These are phyloP conservation scores for Rhodocollybia butyracea DNA, from an alignment of 768 basidiomycete genomes.

Conservation along the genomic window DNA sequence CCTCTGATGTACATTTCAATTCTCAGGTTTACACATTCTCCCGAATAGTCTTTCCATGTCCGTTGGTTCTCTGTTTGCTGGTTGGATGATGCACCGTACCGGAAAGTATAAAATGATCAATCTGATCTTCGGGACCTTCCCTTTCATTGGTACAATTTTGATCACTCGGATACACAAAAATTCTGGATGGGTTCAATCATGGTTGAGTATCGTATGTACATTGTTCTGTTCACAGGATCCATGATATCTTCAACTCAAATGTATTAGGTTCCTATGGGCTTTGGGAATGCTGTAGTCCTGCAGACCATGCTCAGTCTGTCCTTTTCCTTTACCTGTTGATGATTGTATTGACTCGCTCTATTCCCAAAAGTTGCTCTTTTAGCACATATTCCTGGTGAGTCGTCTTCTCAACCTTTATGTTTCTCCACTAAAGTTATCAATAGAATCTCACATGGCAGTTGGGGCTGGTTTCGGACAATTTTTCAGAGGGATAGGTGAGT, in stretches of 20 bases:
- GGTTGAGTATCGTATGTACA: conserved; percentile 56
- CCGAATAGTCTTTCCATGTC: conserved; percentile 63
- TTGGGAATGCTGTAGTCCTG: conserved; percentile 68
- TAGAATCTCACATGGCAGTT: conserved; percentile 60
- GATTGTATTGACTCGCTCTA: conserved; percentile 8
- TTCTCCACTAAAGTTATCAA: neutral
- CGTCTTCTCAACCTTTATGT: neutral
- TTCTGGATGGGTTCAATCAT: conserved; percentile 46
- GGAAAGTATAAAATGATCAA: conserved; percentile 63
- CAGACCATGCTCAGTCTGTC: conserved; percentile 65
- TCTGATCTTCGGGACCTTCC: conserved; percentile 58
- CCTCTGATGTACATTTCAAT: conserved; percentile 20
- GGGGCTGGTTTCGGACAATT: conserved; percentile 68
- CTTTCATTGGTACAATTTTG: conserved; percentile 51
- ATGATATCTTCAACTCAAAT: neutral
- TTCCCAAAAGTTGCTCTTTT: conserved; percentile 53
- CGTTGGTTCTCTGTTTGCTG: conserved; percentile 62
- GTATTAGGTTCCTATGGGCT: conserved; percentile 61
- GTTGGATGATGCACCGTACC: conserved; percentile 64
- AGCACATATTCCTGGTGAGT: conserved; percentile 57
- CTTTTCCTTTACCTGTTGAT: conserved; percentile 27
- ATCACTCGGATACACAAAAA: conserved; percentile 48
- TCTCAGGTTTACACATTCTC: conserved; percentile 52
- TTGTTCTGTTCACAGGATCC: no score
- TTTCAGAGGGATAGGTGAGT: conserved; percentile 61